phyloP scores from a whole-genome alignment of 2,329 filamentous ascomycete genomes.

The Pseudopithomyces maydicus region DNA sequence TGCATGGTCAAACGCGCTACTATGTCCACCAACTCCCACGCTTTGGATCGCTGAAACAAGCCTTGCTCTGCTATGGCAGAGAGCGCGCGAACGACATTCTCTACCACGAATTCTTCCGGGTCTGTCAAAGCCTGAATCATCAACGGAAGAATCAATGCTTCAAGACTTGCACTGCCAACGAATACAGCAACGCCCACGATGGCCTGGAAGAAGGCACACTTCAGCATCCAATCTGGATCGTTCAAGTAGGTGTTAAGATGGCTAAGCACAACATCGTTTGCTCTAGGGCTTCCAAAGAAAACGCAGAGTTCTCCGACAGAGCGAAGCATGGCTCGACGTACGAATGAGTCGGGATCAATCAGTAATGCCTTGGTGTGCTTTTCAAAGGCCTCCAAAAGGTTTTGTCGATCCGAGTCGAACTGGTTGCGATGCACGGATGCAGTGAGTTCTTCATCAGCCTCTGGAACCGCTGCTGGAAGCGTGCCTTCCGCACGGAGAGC shows the following conservation, averaged over 20 bases:
- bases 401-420: constrained; percentile 84
- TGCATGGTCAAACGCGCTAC: constrained; percentile 87
- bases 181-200: constrained; percentile 93
- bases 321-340: constrained; percentile 86
- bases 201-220: constrained; percentile 94
- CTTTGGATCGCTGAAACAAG: constrained; percentile 80
- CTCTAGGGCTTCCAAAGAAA: constrained; percentile 90
- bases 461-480: constrained; percentile 75
- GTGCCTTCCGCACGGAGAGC: constrained; percentile 84
- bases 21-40: constrained; percentile 86
- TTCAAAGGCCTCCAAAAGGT: constrained; percentile 84
- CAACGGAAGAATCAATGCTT: constrained; percentile 92
- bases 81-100: constrained; percentile 85
- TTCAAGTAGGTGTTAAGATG: constrained; percentile 98
- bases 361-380: constrained; percentile 86
- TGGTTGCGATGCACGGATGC: constrained; percentile 76
- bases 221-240: constrained; percentile 93
- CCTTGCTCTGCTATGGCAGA: constrained; percentile 88
- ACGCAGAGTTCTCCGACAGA: constrained; percentile 92
- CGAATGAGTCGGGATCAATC: constrained; percentile 82
- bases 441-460: constrained; percentile 75
- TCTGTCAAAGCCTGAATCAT: constrained; percentile 96
- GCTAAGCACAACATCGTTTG: constrained; percentile 94
- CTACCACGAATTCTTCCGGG: constrained; percentile 90
- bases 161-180: constrained; percentile 83